A percentile compares a stretch with the other conserved stretches of the same genome.
Conservation (phyloP, 2,329 filamentous ascomycete genomes). For the Colletotrichum echinochloae region DNA sequence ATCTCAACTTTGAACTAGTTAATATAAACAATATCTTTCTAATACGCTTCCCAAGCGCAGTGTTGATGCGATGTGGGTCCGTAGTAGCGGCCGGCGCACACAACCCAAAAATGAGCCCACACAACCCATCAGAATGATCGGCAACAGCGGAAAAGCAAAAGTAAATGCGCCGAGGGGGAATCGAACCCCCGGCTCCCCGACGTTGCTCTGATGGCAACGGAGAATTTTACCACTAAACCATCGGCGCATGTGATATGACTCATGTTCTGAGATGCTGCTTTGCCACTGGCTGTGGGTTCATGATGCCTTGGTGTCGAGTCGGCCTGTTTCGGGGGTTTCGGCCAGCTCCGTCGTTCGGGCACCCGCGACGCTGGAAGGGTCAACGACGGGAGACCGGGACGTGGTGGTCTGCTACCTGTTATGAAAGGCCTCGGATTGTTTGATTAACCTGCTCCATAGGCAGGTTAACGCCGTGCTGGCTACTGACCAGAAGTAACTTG, state of each 20-base stretch:
- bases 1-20: too few species aligned
- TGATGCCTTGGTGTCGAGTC: accelerated
- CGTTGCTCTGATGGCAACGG: constrained; percentile 37
- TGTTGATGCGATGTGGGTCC: too few species aligned
- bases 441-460: not conserved
- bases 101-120: too few species aligned
- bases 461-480: not conserved
- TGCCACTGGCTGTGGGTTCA: accelerated
- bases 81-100: not conserved
- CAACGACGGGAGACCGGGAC: not conserved
- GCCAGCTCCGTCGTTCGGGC: not conserved
- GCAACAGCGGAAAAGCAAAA: not conserved
- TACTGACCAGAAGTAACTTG: too few species aligned
- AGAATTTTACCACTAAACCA: constrained; percentile 41
- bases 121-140: too few species aligned
- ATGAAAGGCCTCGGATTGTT: not conserved
- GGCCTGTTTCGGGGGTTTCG: not conserved
- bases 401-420: too few species aligned
- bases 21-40: too few species aligned
- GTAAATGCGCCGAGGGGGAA: constrained; percentile 32
- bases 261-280: accelerated
- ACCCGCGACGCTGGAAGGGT: not conserved
- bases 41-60: too few species aligned
- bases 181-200: constrained; percentile 40
- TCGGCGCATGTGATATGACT: constrained; percentile 11